Evolutionary conservation across 257 asterid genomes (phyloP), one percentile per base, ranked within the genome.

Genomic region (Craterostigma plantagineum): DNA sequence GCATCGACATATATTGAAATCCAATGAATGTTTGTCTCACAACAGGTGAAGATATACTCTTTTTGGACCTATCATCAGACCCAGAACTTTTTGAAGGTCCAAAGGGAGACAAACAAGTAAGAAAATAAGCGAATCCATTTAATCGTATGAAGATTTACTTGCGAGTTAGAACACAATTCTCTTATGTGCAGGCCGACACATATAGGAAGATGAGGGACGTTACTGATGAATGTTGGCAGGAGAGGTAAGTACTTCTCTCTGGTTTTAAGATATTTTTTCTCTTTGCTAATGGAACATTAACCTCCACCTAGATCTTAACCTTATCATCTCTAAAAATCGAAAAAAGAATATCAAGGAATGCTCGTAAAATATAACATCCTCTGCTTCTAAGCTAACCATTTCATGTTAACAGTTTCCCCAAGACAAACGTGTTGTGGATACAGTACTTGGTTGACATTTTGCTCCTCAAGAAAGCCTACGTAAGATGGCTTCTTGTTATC

Each of bases 401-500:
- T n/a, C n/a, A n/a, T n/a, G n/a, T n/a, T n/a, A n/a, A n/a, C 91
- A 87, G 95, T 56, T 87, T 82, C 58, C 92, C 92, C 34, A 82
- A 79, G 92, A 87, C 93, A 11, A 87, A 83, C 38, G 84, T 87
- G 50, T 37, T 79, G 51, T 87, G 98, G 95, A 60, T 87, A 59
- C 95, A 76, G 51, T 82, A 87, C 61, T 56, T 83, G 79, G 79
- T 83, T 10, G 93, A 83, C 58, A 74, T 79, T 50, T 56, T 87
- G 66, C 73, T 79, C 7, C 17, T 67, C 39, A 79, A 87, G 74
- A 87, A 87, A 71, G 51, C 91, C 52, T 87, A 59, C 56, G 98
- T 87, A 69, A 74, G 95, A 64, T 34, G 56, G 40, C 4, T 11
- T 14, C n/a, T n/a, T n/a, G n/a, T n/a, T n/a, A n/a, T n/a, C n/a